Percentiles rank a stretch among this genome's conserved stretches.
These are phyloP conservation scores for Lodderomyces jiufengensis DNA, from an alignment of 1,139 yeast genomes.

Conservation along the genomic window DNA sequence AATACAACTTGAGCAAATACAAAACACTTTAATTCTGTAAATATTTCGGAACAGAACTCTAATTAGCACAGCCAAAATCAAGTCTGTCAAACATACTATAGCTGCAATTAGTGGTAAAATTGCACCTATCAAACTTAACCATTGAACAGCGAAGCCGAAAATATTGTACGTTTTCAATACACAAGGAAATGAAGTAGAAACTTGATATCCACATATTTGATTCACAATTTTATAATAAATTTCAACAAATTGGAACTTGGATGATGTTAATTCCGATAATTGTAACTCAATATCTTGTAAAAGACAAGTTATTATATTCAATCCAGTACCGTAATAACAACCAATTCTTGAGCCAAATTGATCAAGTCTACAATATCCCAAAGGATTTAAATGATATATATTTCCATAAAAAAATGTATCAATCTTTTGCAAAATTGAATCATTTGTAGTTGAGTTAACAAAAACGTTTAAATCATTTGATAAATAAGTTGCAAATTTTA, in stretches of 20 bases:
- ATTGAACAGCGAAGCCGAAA: slow-evolving; percentile 1
- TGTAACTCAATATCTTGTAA: slow-evolving; percentile 50
- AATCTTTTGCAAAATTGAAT: slow-evolving; percentile 26
- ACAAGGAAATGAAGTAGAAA: slow-evolving; percentile 7
- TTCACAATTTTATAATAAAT: slow-evolving; percentile 14
- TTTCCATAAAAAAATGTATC: slow-evolving; percentile 45
- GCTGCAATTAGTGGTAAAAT: not conserved
- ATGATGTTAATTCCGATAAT: slow-evolving; percentile 23
- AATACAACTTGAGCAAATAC: not conserved
- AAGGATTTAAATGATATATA: slow-evolving; percentile 39
- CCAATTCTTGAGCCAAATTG: slow-evolving; percentile 18
- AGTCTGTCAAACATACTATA: not conserved
- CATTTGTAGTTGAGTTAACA: slow-evolving; percentile 23
- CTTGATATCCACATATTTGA: slow-evolving; percentile 10
- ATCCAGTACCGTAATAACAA: slow-evolving; percentile 40
- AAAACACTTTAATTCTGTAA: not conserved
- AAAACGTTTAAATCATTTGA: slow-evolving; percentile 49
- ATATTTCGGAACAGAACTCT: too few relatives aligned
- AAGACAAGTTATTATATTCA: slow-evolving; percentile 45
- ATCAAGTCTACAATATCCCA: slow-evolving; percentile 46
- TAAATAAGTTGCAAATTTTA: slow-evolving; percentile 50
- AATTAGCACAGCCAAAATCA: not conserved
- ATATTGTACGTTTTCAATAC: slow-evolving; percentile 8
- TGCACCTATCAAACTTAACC: slow-evolving; percentile 1
- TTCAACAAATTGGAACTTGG: slow-evolving; percentile 25